Conservation (phyloP, 2,329 filamentous ascomycete species). For the Colletotrichum lindemuthianum region DNA sequence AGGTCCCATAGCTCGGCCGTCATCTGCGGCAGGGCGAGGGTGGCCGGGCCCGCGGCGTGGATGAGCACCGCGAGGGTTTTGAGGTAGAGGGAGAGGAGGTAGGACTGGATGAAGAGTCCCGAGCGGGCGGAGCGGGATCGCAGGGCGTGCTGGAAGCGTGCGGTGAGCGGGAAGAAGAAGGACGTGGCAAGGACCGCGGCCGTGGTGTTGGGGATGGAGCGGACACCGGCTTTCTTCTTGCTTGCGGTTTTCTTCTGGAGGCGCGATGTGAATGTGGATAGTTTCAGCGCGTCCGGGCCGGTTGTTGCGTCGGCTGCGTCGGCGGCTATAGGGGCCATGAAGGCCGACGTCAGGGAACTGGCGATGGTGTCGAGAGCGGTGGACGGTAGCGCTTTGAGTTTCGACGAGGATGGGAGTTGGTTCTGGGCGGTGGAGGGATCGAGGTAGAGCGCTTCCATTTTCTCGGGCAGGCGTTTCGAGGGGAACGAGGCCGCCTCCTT, state of each 20-base stretch:
- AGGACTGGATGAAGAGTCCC: slow-evolving; percentile 75
- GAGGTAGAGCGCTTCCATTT: slow-evolving; percentile 77
- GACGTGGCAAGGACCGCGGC: slow-evolving; percentile 77
- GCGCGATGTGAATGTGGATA: slow-evolving; percentile 86
- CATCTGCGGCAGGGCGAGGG: slow-evolving; percentile 79
- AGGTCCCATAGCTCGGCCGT: slow-evolving; percentile 87
- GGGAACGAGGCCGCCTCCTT: slow-evolving; percentile 71
- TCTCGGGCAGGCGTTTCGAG: slow-evolving; percentile 79
- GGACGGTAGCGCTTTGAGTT: slow-evolving; percentile 61
- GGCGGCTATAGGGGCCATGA: slow-evolving; percentile 85
- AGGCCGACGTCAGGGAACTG: slow-evolving; percentile 72
- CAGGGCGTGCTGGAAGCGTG: slow-evolving; percentile 77
- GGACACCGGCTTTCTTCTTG: slow-evolving; percentile 53
- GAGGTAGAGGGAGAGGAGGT: slow-evolving; percentile 81
- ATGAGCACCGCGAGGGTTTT: slow-evolving; percentile 87
- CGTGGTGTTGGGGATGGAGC: slow-evolving; percentile 78
- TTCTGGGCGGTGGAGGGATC: slow-evolving; percentile 39
- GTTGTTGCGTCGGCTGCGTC: slow-evolving; percentile 81
- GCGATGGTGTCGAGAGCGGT: slow-evolving; percentile 76
- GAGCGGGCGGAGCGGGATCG: slow-evolving; percentile 52
- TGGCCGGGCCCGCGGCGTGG: slow-evolving; percentile 84
- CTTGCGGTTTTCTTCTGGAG: slow-evolving; percentile 56
- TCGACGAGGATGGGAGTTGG: slow-evolving; percentile 40
- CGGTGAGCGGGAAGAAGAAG: slow-evolving; percentile 89
- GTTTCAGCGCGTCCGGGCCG: slow-evolving; percentile 86